Percentiles rank a stretch among this genome's conserved stretches.
These are phyloP conservation scores for Capsella rubella DNA, from an alignment of 441 rosid genomes.

Conservation along the genomic window DNA sequence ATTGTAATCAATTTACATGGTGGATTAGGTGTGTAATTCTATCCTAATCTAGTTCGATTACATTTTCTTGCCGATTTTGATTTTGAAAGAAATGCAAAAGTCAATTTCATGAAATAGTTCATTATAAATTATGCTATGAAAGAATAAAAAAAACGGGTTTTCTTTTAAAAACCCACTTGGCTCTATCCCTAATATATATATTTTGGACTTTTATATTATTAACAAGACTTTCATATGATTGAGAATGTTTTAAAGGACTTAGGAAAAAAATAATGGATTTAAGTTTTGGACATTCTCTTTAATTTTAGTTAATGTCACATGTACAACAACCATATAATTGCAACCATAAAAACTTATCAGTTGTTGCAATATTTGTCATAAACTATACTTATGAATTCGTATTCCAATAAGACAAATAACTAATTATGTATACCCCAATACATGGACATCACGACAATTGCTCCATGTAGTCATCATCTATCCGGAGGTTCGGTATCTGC, in stretches of 20 bases:
- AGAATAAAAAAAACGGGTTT: not conserved
- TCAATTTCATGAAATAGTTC: conserved; percentile 8
- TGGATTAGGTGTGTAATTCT: conserved; percentile 24
- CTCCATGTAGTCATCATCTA: conserved; percentile 1
- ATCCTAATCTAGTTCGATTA: conserved; percentile 11
- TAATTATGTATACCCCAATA: conserved; percentile 15
- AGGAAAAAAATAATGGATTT: not conserved
- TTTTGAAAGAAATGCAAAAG: conserved; percentile 12
- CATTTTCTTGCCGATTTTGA: not conserved
- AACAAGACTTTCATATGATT: conserved; percentile 29
- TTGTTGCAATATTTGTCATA: conserved; percentile 18
- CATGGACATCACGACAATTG: conserved; percentile 15
- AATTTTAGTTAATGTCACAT: conserved; percentile 39
- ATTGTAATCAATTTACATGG: conserved; percentile 9
- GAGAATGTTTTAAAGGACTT: conserved; percentile 18
- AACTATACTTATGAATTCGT: not conserved
- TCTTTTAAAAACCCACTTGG: conserved; percentile 13
- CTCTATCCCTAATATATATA: not conserved
- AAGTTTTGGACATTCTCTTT: conserved; percentile 20
- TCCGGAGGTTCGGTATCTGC: not conserved
- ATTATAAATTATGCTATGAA: not conserved
- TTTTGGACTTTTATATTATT: not conserved
- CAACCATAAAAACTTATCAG: conserved; percentile 24
- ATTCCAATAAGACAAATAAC: not conserved
- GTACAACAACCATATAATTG: conserved; percentile 40